Conservation (phyloP, 78 protist species). For the Anaeramoeba ignava region DNA sequence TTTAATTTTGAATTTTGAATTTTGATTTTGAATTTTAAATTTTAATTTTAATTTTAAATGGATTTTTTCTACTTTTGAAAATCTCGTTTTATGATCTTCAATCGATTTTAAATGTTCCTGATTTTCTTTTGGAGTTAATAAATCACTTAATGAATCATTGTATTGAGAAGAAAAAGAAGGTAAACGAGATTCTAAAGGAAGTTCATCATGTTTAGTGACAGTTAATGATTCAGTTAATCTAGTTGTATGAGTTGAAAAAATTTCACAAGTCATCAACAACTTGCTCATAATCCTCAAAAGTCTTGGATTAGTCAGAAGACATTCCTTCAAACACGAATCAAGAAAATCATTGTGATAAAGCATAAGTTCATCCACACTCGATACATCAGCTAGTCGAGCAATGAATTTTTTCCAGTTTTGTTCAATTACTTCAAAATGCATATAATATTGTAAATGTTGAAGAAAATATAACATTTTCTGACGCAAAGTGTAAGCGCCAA, state of each 20-base stretch:
- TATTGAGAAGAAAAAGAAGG: too few relatives aligned
- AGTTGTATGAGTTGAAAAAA: constrained; percentile 1
- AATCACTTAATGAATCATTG: too few relatives aligned
- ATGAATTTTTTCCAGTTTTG: constrained; percentile 45
- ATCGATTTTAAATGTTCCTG: too few relatives aligned
- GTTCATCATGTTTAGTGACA: not conserved
- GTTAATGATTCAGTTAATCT: not conserved
- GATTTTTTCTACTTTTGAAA: too few relatives aligned
- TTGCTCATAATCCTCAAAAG: constrained; percentile 12
- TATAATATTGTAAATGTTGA: constrained; percentile 46
- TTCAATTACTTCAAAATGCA: constrained; percentile 62
- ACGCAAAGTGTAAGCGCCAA: constrained; percentile 16
- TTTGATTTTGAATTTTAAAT: too few relatives aligned
- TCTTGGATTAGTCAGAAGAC: constrained; percentile 39
- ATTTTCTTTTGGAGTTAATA: too few relatives aligned
- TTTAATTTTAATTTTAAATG: too few relatives aligned
- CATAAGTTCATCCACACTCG: constrained; percentile 50
- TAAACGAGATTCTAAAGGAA: too few relatives aligned
- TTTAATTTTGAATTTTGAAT: too few relatives aligned
- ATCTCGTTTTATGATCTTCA: too few relatives aligned
- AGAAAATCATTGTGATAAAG: constrained; percentile 39
- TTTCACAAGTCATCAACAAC: constrained; percentile 12
- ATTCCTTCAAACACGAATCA: constrained; percentile 45
- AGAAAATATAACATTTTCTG: constrained; percentile 66
- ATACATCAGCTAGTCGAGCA: not conserved